Evolutionary conservation across 2,329 filamentous ascomycete species (phyloP), one percentile per base, ranked within the genome.

Genomic region (Aspergillus niger): DNA sequence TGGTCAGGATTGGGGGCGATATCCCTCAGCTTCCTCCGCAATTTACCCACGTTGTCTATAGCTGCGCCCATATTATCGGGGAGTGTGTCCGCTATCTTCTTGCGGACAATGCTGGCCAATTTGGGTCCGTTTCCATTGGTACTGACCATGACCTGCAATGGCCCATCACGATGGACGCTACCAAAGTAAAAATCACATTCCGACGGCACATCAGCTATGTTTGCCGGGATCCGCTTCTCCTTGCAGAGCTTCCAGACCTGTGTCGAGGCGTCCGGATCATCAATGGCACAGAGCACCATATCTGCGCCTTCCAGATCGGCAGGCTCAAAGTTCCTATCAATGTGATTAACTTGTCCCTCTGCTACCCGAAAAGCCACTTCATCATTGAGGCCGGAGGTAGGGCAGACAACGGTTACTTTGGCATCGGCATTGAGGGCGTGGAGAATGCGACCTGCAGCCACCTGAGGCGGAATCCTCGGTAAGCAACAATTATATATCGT

Each of bases 181-280:
- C 95, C 95, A 79, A 99, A 99, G 82, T 97, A 99, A 74, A 99
- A 99, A 73, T 99, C 95, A 77, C 95, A 99, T 76, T 99, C 95
- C 0, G 92, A 86, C 0, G 95, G 95, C 3, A 99, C 95, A 74
- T 99, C 95, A 67, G 95, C 95, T 67, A 99, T 97, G 77, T 99
- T 99, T 59, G 92, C 93, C 5, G 92, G 87, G 65, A 98, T 91
- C 62, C 87, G 87, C 62, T 83, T 85, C 74, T 92, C 85, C 76
- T 96, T 94, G 84, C 94, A 98, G 24, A 97, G 84, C 74, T 94
- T 94, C 91, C 92, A 99, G 73, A 99, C 92, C 64, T 86, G 83
- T 0, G 91, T 89, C 0, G 92, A 97, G n/a, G 92, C 93, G 51
- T 87, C 90, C 0, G 95, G 91, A 73, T 98, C 94, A 74, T 99